Conservation (phyloP, 345 rosid species). For the Clausena lansium region DNA sequence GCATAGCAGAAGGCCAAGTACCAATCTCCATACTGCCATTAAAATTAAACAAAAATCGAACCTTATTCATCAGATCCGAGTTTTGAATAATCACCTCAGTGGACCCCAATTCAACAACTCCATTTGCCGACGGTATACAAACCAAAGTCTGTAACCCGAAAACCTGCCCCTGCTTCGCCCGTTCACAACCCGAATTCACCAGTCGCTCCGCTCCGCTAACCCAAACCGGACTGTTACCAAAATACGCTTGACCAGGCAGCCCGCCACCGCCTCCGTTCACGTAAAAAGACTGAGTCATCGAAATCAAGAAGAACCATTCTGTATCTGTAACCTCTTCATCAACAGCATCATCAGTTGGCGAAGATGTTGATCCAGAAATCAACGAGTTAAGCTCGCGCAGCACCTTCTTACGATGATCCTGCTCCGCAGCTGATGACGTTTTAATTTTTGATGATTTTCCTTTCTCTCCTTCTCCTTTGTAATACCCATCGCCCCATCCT, state of each 20-base stretch:
- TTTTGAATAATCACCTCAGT: slow-evolving; percentile 65
- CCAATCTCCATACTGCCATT: slow-evolving; percentile 48
- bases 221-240: slow-evolving; percentile 59
- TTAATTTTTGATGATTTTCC: slow-evolving; percentile 31
- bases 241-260: slow-evolving; percentile 76
- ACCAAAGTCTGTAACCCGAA: slow-evolving; percentile 81
- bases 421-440: slow-evolving; percentile 52
- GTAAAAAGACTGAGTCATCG: slow-evolving; percentile 80
- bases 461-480: slow-evolving; percentile 82
- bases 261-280: slow-evolving; percentile 45
- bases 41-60: slow-evolving; percentile 61
- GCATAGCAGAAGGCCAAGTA: slow-evolving; percentile 43
- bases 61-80: slow-evolving; percentile 75
- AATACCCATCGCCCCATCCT: slow-evolving; percentile 95
- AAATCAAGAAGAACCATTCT: slow-evolving; percentile 93
- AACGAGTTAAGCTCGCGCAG: slow-evolving; percentile 79
- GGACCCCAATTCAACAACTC: slow-evolving; percentile 91
- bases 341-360: slow-evolving; percentile 52
- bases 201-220: slow-evolving; percentile 60
- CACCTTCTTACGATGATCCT: slow-evolving; percentile 77
- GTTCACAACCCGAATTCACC: slow-evolving; percentile 57
- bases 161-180: slow-evolving; percentile 68
- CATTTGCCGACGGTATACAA: slow-evolving; percentile 71
- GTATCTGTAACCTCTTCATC: slow-evolving; percentile 95
- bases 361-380: slow-evolving; percentile 53